Conservation (phyloP, 768 basidiomycete species). For the Trametes cubensis region DNA sequence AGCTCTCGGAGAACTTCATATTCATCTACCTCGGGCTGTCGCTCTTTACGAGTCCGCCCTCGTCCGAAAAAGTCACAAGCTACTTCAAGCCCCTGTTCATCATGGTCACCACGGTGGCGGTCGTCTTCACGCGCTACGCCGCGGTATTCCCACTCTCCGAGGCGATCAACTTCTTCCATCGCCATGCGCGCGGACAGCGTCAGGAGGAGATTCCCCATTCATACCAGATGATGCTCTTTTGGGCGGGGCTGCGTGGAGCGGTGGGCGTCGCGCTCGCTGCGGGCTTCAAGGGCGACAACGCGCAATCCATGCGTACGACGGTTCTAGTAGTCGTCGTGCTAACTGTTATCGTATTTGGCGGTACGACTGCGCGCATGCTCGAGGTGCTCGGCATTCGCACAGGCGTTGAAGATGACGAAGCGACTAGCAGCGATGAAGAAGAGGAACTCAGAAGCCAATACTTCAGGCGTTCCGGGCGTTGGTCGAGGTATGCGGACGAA, state of each 20-base stretch:
- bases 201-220: constrained; percentile 93
- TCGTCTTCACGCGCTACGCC: constrained; percentile 92
- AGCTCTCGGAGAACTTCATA: constrained; percentile 97
- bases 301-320: constrained; percentile 87
- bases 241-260: constrained; percentile 95
- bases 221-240: constrained; percentile 99
- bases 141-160: constrained; percentile 96
- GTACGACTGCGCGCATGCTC: constrained; percentile 96
- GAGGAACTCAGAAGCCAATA: constrained; percentile 41
- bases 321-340: constrained; percentile 95
- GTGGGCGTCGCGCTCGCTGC: constrained; percentile 97
- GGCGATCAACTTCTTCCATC: constrained; percentile 90
- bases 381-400: constrained; percentile 95
- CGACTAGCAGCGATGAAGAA: constrained; percentile 53
- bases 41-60: constrained; percentile 89
- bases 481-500: constrained; percentile 42
- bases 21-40: constrained; percentile 98
- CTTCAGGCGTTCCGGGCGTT: constrained; percentile 37
- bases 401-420: constrained; percentile 92
- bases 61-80: constrained; percentile 71
- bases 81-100: constrained; percentile 97
- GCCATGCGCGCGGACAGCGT: constrained; percentile 82
- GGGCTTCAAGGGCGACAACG: constrained; percentile 93
- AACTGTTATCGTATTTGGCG: constrained; percentile 93
- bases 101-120: constrained; percentile 85